A percentile compares a stretch with the other conserved stretches of the same genome.
Evolutionary conservation across 2,329 filamentous ascomycete species (phyloP).

Genomic region (Alternaria brassicae): DNA sequence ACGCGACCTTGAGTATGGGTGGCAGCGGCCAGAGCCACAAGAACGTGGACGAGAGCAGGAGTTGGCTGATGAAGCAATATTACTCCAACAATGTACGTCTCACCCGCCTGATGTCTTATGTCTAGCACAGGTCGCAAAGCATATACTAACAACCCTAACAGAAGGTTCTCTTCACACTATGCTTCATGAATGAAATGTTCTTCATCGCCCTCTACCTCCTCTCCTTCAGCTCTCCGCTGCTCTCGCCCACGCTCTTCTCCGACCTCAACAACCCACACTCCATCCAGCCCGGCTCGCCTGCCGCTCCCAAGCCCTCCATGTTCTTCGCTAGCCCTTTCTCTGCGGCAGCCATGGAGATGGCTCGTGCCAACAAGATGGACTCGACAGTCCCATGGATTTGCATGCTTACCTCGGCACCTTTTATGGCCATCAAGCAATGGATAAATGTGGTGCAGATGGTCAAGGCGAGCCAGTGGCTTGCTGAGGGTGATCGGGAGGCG

Average conservation of each 20-base stretch:
- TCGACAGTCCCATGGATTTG: conserved; percentile 75
- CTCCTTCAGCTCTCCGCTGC: conserved; percentile 89
- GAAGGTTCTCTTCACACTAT: conserved; percentile 91
- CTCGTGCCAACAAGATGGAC: conserved; percentile 82
- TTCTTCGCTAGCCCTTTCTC: conserved; percentile 91
- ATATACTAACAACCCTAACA: conserved; percentile 50
- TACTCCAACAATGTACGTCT: conserved; percentile 89
- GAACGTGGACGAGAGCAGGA: conserved; percentile 86
- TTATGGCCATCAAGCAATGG: conserved; percentile 91
- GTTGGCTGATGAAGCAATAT: conserved; percentile 90
- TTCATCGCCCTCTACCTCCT: conserved; percentile 98
- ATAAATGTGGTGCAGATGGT: conserved; percentile 95
- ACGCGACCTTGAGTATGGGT: conserved; percentile 87
- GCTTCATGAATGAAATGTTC: conserved; percentile 91
- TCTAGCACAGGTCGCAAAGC: not conserved
- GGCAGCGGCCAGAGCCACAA: conserved; percentile 85
- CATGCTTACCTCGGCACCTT: conserved; percentile 77
- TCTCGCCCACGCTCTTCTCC: conserved; percentile 81
- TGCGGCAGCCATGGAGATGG: conserved; percentile 89
- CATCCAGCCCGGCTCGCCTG: conserved; percentile 69
- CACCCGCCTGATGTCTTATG: not conserved
- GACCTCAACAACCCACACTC: conserved; percentile 63
- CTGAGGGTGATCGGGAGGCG: conserved; percentile 81
- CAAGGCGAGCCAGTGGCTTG: conserved; percentile 90
- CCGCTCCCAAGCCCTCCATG: conserved; percentile 71